A percentile compares a stretch with the other conserved stretches of the same genome.
Evolutionary conservation across 176 grass and related monocot genomes (phyloP).

Genomic region (Canna indica): DNA sequence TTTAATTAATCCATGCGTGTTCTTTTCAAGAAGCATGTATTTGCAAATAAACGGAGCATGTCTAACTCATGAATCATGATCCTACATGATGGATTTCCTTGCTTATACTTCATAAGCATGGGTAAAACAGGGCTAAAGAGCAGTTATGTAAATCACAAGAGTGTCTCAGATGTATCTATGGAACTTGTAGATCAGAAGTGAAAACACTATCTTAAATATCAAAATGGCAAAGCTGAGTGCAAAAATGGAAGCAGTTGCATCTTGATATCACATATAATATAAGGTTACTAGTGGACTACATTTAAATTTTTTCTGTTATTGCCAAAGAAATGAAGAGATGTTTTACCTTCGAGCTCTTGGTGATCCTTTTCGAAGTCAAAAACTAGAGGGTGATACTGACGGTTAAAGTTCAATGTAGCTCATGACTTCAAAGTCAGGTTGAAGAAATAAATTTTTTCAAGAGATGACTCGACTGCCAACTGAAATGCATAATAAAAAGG

Average conservation of each 20-base stretch:
- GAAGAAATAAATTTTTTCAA: conserved; percentile 24
- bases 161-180: background rate
- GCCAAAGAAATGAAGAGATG: background rate
- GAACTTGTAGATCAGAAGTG: background rate
- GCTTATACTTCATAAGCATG: background rate
- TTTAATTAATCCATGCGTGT: no score
- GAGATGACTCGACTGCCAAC: conserved; percentile 21
- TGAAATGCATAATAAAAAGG: background rate
- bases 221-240: background rate
- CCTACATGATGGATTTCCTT: background rate
- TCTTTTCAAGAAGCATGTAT: no score
- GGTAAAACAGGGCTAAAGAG: background rate
- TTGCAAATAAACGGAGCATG: no score
- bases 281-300: no score
- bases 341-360: conserved; percentile 21
- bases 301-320: background rate
- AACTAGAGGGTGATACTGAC: conserved; percentile 29
- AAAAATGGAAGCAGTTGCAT: background rate
- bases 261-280: background rate
- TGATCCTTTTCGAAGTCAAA: conserved; percentile 20
- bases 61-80: background rate
- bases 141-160: background rate
- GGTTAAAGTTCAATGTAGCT: conserved; percentile 22
- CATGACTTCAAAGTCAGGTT: conserved; percentile 41
- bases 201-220: background rate